phyloP scores from a whole-genome alignment of 2,329 filamentous ascomycete genomes.

The Macrophomina pseudophaseolina region DNA sequence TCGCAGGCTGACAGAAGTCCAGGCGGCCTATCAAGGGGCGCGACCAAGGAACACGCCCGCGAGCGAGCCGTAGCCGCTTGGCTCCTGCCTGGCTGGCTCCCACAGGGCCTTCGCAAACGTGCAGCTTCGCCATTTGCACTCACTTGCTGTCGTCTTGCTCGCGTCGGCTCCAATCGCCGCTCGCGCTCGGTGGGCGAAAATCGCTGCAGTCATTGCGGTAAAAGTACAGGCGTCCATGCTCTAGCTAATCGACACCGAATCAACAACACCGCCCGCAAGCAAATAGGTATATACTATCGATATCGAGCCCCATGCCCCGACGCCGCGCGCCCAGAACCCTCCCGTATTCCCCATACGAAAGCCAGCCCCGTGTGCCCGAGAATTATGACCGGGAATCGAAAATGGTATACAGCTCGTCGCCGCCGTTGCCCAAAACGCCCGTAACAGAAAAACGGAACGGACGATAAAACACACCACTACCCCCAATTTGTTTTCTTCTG shows the following conservation, averaged over 20 bases:
- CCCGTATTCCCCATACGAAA: slow-evolving; percentile 1
- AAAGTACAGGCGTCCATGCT: slow-evolving; percentile 24
- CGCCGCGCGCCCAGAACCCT: slow-evolving; percentile 16
- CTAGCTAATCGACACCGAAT: slow-evolving; percentile 21
- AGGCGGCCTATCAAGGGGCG: slow-evolving; percentile 20
- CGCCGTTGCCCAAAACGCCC: slow-evolving; percentile 13
- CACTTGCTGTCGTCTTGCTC: slow-evolving; percentile 1
- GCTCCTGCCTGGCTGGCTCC: slow-evolving; percentile 6
- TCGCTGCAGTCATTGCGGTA: slow-evolving; percentile 23
- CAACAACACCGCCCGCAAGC: slow-evolving; percentile 21
- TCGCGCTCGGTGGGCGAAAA: slow-evolving; percentile 11
- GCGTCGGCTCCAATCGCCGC: background rate
- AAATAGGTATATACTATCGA: slow-evolving; percentile 18
- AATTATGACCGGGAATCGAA: slow-evolving; percentile 22
- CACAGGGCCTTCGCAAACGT: slow-evolving; percentile 17
- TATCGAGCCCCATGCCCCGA: slow-evolving; percentile 15
- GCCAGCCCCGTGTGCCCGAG: slow-evolving; percentile 5
- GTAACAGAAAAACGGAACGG: background rate
- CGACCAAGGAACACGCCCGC: slow-evolving; percentile 18
- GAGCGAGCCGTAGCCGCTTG: slow-evolving; percentile 19
- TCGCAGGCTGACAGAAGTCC: slow-evolving; percentile 20
- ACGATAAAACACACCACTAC: slow-evolving; percentile 2
- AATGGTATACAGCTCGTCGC: slow-evolving; percentile 28
- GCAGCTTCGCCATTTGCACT: slow-evolving; percentile 13
- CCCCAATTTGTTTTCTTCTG: slow-evolving; percentile 30